Evolutionary conservation across 306 rosid species (phyloP), one percentile per base, ranked within the genome.

Genomic region (Dalbergia oliveri): DNA sequence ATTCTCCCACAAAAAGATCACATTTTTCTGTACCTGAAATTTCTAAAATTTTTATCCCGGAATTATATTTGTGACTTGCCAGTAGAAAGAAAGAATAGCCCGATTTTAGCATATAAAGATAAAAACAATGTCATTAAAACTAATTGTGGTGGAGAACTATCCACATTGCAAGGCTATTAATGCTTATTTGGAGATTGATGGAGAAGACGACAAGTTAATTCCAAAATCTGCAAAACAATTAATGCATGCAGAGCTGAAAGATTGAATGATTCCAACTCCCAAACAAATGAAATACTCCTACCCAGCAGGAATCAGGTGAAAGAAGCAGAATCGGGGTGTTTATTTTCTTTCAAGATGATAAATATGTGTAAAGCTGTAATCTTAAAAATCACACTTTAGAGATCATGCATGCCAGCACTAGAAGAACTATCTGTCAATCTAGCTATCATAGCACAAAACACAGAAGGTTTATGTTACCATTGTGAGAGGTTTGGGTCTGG

Each of bases 1-100:
- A 94, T n/a, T 88, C 89, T 74, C 98, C 98, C 76, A 58, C 86
- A 69, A 90, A 94, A 23, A 88, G 70, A 69, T 92, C 97, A 79
- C 97, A 94, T 69, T 86, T 82, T 45, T 0, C 21, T 6, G 13
- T 4, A 16, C 5, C 45, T 41, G 18, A 34, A 35, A 59, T 33
- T 6, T 5, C 35, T 26, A 11, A 9, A 15, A 4, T 59, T 58
- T 26, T 2, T 13, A 14, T 54, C 13, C n/a, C 81, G 33, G 56
- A 39, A 44, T 8, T 53, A 53, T 53, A 53, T 15, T 53, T 53
- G 9, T 14, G 7, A 1, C 21, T 53, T n/a, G 41, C n/a, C 58
- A 7, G 9, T 16, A 59, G 37, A 66, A 66, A 12, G 56, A 11
- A 50, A 7, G 59, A 54, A 51, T 4, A 57, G 51, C 18, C 33